Conservation (phyloP, 331 rosid species). For the Acacia pycnantha region DNA sequence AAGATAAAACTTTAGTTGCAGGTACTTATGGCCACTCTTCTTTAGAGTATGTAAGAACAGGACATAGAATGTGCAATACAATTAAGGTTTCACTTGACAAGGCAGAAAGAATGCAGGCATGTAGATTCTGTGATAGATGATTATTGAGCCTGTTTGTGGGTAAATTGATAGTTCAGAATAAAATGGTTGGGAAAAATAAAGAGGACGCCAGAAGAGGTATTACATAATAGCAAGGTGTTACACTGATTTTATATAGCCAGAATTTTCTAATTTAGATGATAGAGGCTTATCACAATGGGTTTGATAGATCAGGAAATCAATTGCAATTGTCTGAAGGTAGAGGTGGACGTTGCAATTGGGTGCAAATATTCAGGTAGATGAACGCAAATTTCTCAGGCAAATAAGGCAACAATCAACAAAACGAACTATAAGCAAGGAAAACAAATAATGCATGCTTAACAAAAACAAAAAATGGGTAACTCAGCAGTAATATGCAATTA, state of each 20-base stretch:
- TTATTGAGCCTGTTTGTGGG: no score
- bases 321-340: background rate
- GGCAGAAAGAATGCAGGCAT: background rate
- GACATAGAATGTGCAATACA: conserved; percentile 54
- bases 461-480: background rate
- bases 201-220: background rate
- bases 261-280: background rate
- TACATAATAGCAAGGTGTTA: background rate
- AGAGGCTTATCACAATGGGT: background rate
- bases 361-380: background rate
- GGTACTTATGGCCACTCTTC: background rate
- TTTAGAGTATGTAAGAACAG: background rate
- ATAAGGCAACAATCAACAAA: conserved; percentile 6
- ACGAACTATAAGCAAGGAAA: background rate
- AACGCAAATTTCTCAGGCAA: background rate
- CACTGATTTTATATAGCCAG: background rate
- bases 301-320: background rate
- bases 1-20: background rate
- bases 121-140: no score
- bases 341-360: background rate
- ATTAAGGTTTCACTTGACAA: conserved; percentile 50
- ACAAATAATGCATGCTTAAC: background rate
- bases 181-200: no score
- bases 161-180: no score
- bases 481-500: background rate